Evolutionary conservation across 495 filamentous ascomycete species (phyloP), one percentile per base, ranked within the genome.

Genomic region (Neohortaea acidophila): DNA sequence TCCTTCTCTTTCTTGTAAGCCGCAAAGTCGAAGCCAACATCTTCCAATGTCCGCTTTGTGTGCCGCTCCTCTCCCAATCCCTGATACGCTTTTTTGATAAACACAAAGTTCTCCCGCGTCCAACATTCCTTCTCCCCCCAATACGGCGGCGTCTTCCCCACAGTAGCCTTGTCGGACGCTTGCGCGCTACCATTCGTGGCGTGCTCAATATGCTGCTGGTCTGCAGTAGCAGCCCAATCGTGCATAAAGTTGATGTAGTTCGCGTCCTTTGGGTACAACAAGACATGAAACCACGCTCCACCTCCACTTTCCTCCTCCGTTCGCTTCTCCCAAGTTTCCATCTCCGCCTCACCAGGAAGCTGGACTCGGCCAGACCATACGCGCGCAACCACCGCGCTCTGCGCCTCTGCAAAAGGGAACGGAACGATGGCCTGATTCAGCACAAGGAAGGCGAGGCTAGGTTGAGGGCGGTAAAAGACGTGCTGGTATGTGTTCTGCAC

Each of bases 341-440:
- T 89, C 20, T 74, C 71, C 6, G 55, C 51, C 10, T 44, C 48
- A 0, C 67, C 46, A 0, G 86, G 87, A 7, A 92, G 60, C 0
- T 47, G 47, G 2, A 94, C 63, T 0, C 73, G 58, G 21, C 72
- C 71, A 0, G 79, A 70, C 72, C 75, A 92, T 2, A 84, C 68
- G 3, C 83, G 69, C 10, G 84, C 73, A 39, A 94, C 67, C 2
- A 80, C 66, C 8, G 82, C 75, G 2, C 72, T 75, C 53, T 94
- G 86, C n/a, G 67, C 71, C 52, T 94, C 81, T 1, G 74, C 63
- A 4, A 85, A 49, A 2, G 80, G 76, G 50, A 93, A 94, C 2
- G 87, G 86, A 18, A 91, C 76, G 9, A 92, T 72, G 44, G 80
- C 78, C 44, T 83, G 24, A 2, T 77, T 72, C 15, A 94, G 59